phyloP scores from a whole-genome alignment of 2,329 filamentous ascomycete genomes.

The Scorias spongiosa region DNA sequence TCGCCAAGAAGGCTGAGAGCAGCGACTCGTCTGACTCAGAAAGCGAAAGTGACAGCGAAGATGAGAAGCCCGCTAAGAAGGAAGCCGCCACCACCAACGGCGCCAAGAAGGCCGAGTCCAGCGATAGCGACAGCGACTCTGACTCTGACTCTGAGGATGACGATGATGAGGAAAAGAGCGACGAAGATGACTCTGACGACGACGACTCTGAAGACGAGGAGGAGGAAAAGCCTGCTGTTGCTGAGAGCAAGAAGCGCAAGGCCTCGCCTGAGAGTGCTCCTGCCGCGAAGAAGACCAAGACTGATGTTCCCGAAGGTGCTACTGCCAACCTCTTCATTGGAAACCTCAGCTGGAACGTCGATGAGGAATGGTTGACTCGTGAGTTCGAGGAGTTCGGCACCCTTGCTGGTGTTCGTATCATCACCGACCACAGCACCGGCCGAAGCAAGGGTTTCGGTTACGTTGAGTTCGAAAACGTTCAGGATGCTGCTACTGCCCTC shows the following conservation, averaged over 20 bases:
- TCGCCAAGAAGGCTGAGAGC: no score
- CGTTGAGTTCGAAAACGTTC: constrained; percentile 63
- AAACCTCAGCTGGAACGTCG: constrained; percentile 79
- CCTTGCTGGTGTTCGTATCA: constrained; percentile 58
- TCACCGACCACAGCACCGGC: constrained; percentile 66
- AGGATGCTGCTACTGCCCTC: constrained; percentile 55
- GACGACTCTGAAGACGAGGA: constrained; percentile 21
- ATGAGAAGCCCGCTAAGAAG: constrained; percentile 5
- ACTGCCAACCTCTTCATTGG: constrained; percentile 70
- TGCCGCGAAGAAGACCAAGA: constrained; percentile 51
- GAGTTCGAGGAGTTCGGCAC: constrained; percentile 71
- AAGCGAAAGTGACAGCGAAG: neutral
- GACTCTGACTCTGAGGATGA: constrained; percentile 10
- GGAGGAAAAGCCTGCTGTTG: constrained; percentile 15
- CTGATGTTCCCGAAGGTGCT: constrained; percentile 22
- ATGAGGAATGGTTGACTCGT: constrained; percentile 64
- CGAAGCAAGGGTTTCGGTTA: constrained; percentile 87
- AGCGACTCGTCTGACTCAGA: constrained; percentile 7
- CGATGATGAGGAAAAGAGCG: constrained; percentile 12
- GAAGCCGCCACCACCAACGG: no score
- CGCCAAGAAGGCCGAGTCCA: constrained; percentile 15
- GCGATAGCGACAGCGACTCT: constrained; percentile 2
- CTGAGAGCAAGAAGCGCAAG: constrained; percentile 49
- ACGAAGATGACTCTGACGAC: constrained; percentile 21
- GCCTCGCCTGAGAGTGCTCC: constrained; percentile 35